Base-by-base conservation (phyloP, 176 grass and related monocot species). In the Typha latifolia region DNA sequence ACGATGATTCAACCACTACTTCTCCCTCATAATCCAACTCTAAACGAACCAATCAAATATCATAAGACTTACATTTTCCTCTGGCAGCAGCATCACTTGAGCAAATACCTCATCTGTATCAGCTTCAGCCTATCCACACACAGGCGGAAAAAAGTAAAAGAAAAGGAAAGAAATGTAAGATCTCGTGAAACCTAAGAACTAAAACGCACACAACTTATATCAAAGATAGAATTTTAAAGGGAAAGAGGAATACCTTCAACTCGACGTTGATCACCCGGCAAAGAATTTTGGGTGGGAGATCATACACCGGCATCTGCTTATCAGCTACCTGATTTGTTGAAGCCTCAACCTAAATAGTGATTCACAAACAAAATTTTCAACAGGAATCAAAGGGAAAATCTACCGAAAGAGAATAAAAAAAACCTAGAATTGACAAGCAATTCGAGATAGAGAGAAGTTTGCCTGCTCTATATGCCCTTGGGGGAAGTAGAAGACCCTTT, bases 381-480 rank as follows among this genome's bases (percentile, higher is more conserved):
- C 37, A 43, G 37, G 0, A 43, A 43, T 43, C 37, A 43, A 43
- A 43, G 37, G 7, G 37, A 10, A 43, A 43, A 43, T 7, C 1
- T 43, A 9, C 9, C 7, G 37, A 9, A 43, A 53, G 26, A 43
- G 64, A 15, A n/a, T 48, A 29, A 29, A 29, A 29, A 31, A 52
- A 77, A 67, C 53, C 16, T 59, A 0, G 53, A 43, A 18, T 14
- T 20, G 31, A 14, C 5, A 12, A 21, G 12, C 47, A 15, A 18
- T 43, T 43, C 9, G 7, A 43, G 37, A 43, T 9, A 43, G 37
- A 43, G 37, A 43, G 37, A 43, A 13, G 16, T 23, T 8, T 62
- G 90, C 94, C 94, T 99, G 94, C 81, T 99, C 94, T 61, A 99
- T 79, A 81, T 99, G 94, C 0, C 94, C 94, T 81, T 99, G 89